Evolutionary conservation across 2,329 filamentous ascomycete genomes (phyloP), one percentile per base, ranked within the genome.

Genomic region (Diaporthe sp.): DNA sequence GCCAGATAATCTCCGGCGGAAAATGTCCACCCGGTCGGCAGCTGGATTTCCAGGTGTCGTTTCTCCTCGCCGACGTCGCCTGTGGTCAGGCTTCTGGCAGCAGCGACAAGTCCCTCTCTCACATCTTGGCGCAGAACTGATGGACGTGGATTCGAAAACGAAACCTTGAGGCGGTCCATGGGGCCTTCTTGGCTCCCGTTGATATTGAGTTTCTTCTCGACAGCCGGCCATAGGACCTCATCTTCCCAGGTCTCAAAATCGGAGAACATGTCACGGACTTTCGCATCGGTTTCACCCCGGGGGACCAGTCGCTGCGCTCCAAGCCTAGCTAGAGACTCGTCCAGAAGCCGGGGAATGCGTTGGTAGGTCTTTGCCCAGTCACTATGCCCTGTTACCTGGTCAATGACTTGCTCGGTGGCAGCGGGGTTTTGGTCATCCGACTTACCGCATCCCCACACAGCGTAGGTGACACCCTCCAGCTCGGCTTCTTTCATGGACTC

Each of bases 1-100:
- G 93, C 92, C 0, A 96, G 88, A 80, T 97, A 96, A 79, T 96
- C 94, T 17, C 94, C 94, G 2, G 92, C 89, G 50, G 89, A 87
- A 82, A 96, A 96, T 0, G 86, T 88, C 86, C 91, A 87, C 69
- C 88, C 90, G 0, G 86, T 88, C 0, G 94, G 94, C 1, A 96
- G 86, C 75, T 90, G 88, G 47, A 95, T 90, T 75, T 91, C 90
- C 27, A 94, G 88, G 76, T 92, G 88, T 32, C 89, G 88, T 85
- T 94, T 95, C 50, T 72, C 70, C 32, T 58, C 55, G 55, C 55
- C 55, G 55, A n/a, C 55, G 22, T 37, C 55, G 55, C 55, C 30
- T 37, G 8, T 37, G 32, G 55, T 58, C 55, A 58, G n/a, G 32
- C 55, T 37, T 19, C 32, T 35, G 32, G 55, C 55, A 37, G 17